Base-by-base conservation (phyloP, 441 rosid species). In the Syzygium syzygioides region DNA sequence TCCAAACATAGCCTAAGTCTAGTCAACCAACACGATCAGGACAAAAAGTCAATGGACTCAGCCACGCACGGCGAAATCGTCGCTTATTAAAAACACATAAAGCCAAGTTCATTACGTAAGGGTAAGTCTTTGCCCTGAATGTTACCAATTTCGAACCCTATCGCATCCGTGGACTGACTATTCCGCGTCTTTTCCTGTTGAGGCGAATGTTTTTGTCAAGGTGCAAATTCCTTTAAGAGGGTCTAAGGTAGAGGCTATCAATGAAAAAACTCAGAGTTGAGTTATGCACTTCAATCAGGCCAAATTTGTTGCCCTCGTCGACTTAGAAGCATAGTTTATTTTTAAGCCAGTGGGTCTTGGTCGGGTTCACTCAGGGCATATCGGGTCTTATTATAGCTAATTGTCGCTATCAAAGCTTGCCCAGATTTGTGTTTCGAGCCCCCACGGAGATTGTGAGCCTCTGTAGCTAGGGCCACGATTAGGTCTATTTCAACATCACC, bases 131-230 rank as follows among this genome's bases (percentile, higher is more conserved):
- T 0, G 0, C 5, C 34, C 32, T 30, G 4, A 30, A 15, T 30
- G 0, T 0, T 15, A 54, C 5, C 19, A 15, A 5, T 45, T 54
- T 54, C 0, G 55, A 54, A 15, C 55, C 55, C 55, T 15, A 54
- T 53, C 55, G 14, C 55, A 53, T 54, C 55, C 55, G 18, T 3
- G 2, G 1, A 62, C 1, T n/a, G 34, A 14, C 1, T n/a, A 14
- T 0, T 0, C 2, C 0, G 11, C 4, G 0, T 62, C 19, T 14
- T n/a, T 64, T 64, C 17, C 20, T 9, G 7, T 30, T 9, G 8
- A 30, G 76, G 32, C 10, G 0, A 64, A 7, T 64, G 76, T 17
- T 30, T 55, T 64, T 30, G 18, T 0, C 9, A 12, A 2, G 0
- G 0, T 30, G 23, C 23, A 64, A 30, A 64, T 30, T 8, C 11